Evolutionary conservation across 1,139 yeast genomes (phyloP), one percentile per base, ranked within the genome.

Genomic region (Suhomyces yuchorum): DNA sequence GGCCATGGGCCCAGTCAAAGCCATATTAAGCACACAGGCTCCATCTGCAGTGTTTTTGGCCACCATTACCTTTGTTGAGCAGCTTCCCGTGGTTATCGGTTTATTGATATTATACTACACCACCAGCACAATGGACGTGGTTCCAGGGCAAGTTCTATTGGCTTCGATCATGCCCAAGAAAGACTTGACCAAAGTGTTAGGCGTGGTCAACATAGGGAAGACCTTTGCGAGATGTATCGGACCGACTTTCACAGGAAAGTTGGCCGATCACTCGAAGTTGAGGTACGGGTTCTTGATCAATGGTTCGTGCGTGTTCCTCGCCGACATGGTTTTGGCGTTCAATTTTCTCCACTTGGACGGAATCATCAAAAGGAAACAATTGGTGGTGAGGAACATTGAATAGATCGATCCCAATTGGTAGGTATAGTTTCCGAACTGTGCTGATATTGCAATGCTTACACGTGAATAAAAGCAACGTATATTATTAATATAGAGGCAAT

Each of bases 181-280:
- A 11, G 95, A 88, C 49, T 69, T 91, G 40, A 83, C 96, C 4
- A 80, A 77, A 56, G 93, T 87, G 2, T 79, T 91, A 84, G 97
- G 96, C 1, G 73, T 87, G 3, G 96, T 90, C 4, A 90, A 90
- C 59, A 84, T 90, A 34, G 91, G 87, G 22, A 90, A 90, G 63
- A 91, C 96, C 1, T 75, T 87, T 55, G 95, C 96, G 0, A 74
- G 96, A 50, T 84, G 95, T 43, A 62, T 87, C 18, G 96, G 97
- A 0, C 97, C 97, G 0, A 60, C 81, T 3, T 78, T 87, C 57
- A 87, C 96, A 0, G 97, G 97, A 2, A 65, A 74, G 37, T 69
- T 90, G 42, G 95, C 96, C 0, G 74, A 75, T 18, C 56, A 59
- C 14, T 77, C 78, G 2, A 59, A 60, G 14, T 69, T 89, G 42